Evolutionary conservation across 371 early-diverging fungal genomes (phyloP).

Genomic region (Mortierella sp.): DNA sequence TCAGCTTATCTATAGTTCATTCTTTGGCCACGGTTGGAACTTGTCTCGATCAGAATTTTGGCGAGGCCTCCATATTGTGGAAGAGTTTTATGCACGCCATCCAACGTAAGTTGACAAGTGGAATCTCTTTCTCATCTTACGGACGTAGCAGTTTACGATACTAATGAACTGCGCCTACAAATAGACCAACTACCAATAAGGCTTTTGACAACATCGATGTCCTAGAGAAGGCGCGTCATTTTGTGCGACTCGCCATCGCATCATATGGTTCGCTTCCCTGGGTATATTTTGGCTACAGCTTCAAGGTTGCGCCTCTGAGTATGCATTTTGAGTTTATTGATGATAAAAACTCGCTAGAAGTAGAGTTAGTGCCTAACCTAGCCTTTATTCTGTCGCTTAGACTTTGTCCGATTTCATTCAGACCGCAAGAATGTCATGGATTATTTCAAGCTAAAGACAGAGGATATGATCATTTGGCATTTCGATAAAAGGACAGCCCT

Average conservation of each 20-base stretch:
- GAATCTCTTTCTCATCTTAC: not conserved
- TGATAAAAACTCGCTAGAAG: not conserved
- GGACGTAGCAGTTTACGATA: not conserved
- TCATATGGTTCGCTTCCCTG: constrained; percentile 61
- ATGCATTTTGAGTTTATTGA: constrained; percentile 8
- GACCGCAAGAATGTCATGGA: constrained; percentile 79
- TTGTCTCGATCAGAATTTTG: constrained; percentile 40
- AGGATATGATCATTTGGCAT: constrained; percentile 84
- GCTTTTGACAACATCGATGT: constrained; percentile 50
- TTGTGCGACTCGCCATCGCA: constrained; percentile 72
- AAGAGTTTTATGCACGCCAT: constrained; percentile 39
- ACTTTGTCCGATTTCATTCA: constrained; percentile 79
- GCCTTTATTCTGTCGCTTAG: constrained; percentile 57
- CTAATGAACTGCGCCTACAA: not conserved
- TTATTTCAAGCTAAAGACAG: constrained; percentile 74
- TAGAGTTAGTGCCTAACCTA: not conserved
- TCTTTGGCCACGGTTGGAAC: constrained; percentile 58
- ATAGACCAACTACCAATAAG: constrained; percentile 45
- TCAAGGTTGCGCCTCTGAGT: constrained; percentile 52
- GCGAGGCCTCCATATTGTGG: constrained; percentile 48
- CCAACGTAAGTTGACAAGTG: constrained; percentile 41
- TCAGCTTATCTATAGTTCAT: constrained; percentile 50
- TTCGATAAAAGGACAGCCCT: constrained; percentile 79
- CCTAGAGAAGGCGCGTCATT: constrained; percentile 66
- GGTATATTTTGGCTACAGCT: constrained; percentile 57